phyloP scores from a whole-genome alignment of 176 grass and related monocot species.

The Avena sativa region DNA sequence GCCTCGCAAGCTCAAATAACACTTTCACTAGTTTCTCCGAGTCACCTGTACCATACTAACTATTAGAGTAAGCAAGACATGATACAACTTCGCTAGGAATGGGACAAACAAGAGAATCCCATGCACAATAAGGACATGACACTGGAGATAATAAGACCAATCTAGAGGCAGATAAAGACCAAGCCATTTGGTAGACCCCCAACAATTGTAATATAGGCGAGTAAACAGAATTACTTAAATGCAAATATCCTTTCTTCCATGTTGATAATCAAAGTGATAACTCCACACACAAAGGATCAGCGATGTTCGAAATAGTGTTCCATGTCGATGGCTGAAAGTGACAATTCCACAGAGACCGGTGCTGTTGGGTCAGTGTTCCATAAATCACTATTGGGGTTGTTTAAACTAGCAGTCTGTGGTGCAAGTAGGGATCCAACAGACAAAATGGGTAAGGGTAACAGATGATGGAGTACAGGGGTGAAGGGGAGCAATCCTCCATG shows the following conservation, averaged over 20 bases:
- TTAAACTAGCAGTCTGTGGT: slow-evolving; percentile 2
- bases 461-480: neutral
- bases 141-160: neutral
- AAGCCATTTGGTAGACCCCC: neutral
- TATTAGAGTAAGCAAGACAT: slow-evolving; percentile 32
- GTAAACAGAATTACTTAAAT: slow-evolving; percentile 6
- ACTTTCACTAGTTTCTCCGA: slow-evolving; percentile 93
- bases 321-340: neutral
- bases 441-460: neutral
- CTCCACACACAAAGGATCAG: slow-evolving; percentile 9
- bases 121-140: neutral
- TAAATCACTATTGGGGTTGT: neutral
- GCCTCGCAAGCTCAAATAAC: slow-evolving; percentile 89
- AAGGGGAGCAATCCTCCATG: neutral
- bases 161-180: slow-evolving; percentile 1
- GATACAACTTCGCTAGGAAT: neutral
- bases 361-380: neutral
- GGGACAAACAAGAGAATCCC: neutral
- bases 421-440: neutral
- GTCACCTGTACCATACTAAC: slow-evolving; percentile 67
- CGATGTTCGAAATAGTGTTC: neutral
- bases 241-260: neutral
- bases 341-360: slow-evolving; percentile 11
- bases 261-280: slow-evolving; percentile 13
- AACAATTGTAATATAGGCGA: neutral